Evolutionary conservation across 1,284 basidiomycete genomes (phyloP), one percentile per base, ranked within the genome.

Genomic region (Ustilago bromivora): DNA sequence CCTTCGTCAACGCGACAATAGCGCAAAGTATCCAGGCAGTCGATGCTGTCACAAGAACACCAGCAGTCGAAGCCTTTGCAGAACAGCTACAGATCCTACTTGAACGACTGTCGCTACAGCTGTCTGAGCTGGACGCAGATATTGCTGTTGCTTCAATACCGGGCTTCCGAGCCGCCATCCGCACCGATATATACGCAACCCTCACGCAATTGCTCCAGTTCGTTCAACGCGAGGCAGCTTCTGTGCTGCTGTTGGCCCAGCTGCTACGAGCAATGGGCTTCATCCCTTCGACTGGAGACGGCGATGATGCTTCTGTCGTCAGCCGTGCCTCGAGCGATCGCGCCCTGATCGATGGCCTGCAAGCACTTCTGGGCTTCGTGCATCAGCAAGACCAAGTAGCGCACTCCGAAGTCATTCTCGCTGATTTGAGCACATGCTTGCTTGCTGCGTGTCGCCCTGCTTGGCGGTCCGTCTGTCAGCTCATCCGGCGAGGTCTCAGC

Each of bases 31-130:
- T 71, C 15, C 61, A 64, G 3, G 61, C 68, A 3, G 68, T 71
- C 12, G 61, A 71, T 40, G 73, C 61, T 11, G 41, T 66, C 0
- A 76, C 73, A 28, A 46, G 73, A 11, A 67, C 73, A 31, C 66
- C 74, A 2, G 74, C 71, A 1, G 55, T 71, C 15, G 71, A 78
- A 57, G 76, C 76, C 11, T 73, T 74, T 19, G 71, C 76, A 10
- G 76, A 78, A 23, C 61, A 71, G 46, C 34, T 78, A 2, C 63
- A 66, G 46, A n/a, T 32, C 15, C n/a, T 78, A 15, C 64, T 78
- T 1, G 66, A 78, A 41, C 61, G 71, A 6, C 31, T 72, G 4
- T 15, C 43, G 6, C 28, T 59, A 0, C 43, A 38, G 1, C 58
- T 73, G 0, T 71, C 76, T 15, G 65, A 74, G 34, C 36, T 65